A percentile compares a stretch with the other conserved stretches of the same genome.
phyloP scores from a whole-genome alignment of 495 filamentous ascomycete species.

The Neurospora sp. region DNA sequence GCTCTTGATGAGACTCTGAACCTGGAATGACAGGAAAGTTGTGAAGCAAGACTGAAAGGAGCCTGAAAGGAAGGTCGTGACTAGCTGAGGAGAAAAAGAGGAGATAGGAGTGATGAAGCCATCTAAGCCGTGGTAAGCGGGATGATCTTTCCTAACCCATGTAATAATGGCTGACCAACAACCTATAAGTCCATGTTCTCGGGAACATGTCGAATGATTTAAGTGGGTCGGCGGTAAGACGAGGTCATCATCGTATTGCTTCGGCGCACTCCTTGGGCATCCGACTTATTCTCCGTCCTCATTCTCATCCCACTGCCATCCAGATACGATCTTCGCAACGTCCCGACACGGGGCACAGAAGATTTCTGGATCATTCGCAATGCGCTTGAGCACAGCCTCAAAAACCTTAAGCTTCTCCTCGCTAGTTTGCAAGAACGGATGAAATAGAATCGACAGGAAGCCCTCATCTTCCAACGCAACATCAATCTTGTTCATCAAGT shows the following conservation, averaged over 20 bases:
- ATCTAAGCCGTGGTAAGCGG: neutral
- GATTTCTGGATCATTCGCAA: slow-evolving; percentile 12
- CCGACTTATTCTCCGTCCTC: neutral
- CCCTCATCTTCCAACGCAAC: slow-evolving; percentile 6
- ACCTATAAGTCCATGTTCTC: neutral
- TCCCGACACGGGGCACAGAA: slow-evolving; percentile 20
- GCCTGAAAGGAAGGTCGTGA: neutral
- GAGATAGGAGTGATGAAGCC: neutral
- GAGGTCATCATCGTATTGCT: neutral
- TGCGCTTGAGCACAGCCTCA: slow-evolving; percentile 13
- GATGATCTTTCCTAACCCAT: neutral
- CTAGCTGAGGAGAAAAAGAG: neutral
- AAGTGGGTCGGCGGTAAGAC: neutral
- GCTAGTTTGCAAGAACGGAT: slow-evolving; percentile 19
- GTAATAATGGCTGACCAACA: neutral
- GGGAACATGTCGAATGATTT: neutral
- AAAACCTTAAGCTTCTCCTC: slow-evolving; percentile 19
- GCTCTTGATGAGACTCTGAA: neutral
- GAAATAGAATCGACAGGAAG: slow-evolving; percentile 24
- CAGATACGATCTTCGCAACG: slow-evolving; percentile 15
- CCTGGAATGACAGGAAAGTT: neutral
- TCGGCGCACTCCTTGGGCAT: neutral
- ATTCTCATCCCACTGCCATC: slow-evolving; percentile 2
- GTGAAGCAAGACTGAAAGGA: neutral
- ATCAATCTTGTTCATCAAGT: slow-evolving; percentile 17